Percentiles rank a stretch among this genome's conserved stretches.
phyloP scores from a whole-genome alignment of 768 basidiomycete species.

The Podaxis sp. region DNA sequence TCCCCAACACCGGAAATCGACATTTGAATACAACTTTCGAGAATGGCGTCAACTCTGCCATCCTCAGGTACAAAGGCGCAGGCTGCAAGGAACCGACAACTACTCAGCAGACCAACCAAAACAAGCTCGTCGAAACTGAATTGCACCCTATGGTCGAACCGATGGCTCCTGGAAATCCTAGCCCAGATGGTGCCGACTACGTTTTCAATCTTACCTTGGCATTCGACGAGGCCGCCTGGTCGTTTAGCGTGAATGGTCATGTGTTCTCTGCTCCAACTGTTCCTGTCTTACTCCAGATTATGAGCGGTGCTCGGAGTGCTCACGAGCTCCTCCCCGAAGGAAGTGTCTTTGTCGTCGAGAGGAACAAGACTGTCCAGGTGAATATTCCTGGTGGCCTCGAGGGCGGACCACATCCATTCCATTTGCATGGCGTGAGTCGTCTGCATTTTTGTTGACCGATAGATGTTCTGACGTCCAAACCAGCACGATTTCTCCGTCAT shows the following conservation, averaged over 20 bases:
- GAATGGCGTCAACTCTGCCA: conserved; percentile 36
- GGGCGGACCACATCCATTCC: conserved; percentile 34
- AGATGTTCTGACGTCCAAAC: neutral
- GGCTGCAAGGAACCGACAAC: conserved; percentile 21
- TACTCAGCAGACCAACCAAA: conserved; percentile 5
- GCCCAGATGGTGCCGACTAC: conserved; percentile 18
- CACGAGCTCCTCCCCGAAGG: conserved; percentile 39
- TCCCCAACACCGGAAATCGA: conserved; percentile 17
- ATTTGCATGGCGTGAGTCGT: conserved; percentile 40
- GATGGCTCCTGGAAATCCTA: conserved; percentile 20
- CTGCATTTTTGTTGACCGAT: neutral
- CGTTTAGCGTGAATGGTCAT: conserved; percentile 10
- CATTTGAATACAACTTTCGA: conserved; percentile 17
- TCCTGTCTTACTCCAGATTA: conserved; percentile 47
- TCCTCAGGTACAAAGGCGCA: conserved; percentile 40
- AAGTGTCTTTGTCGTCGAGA: conserved; percentile 37
- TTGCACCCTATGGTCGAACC: conserved; percentile 18
- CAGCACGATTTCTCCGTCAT: conserved; percentile 37
- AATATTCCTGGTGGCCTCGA: conserved; percentile 32
- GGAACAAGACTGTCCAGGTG: conserved; percentile 45
- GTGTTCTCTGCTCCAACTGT: conserved; percentile 25
- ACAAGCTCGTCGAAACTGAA: conserved; percentile 17
- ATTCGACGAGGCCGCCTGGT: conserved; percentile 11
- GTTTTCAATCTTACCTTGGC: conserved; percentile 18
- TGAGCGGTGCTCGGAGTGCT: conserved; percentile 36